phyloP scores from a whole-genome alignment of 2,329 filamentous ascomycete genomes.

The Cladophialophora exuberans region DNA sequence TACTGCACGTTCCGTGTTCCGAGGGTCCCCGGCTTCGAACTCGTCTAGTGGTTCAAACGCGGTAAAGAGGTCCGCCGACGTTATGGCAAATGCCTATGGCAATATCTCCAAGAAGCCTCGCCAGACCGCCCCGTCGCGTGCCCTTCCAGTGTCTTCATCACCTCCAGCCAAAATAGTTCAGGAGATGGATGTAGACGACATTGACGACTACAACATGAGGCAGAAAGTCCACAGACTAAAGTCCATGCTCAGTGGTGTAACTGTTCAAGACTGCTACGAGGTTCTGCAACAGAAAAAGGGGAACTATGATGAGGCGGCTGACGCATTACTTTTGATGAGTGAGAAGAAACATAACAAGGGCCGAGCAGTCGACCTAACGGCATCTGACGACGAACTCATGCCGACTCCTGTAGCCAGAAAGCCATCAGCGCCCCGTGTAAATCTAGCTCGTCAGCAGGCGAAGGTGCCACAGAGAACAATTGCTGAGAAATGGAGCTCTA shows the following conservation, averaged over 20 bases:
- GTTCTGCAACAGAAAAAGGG: constrained; percentile 56
- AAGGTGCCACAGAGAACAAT: constrained; percentile 60
- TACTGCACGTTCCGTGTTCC: constrained; percentile 47
- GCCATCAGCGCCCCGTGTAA: constrained; percentile 39
- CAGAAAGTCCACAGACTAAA: constrained; percentile 58
- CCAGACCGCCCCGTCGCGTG: constrained; percentile 50
- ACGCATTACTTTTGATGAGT: constrained; percentile 47
- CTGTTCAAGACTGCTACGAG: constrained; percentile 53
- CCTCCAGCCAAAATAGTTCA: constrained; percentile 21
- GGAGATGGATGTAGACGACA: constrained; percentile 52
- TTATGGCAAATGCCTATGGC: constrained; percentile 47
- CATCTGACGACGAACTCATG: constrained; percentile 48
- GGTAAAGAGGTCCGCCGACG: constrained; percentile 47
- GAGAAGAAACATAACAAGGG: constrained; percentile 36
- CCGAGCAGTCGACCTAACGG: constrained; percentile 35
- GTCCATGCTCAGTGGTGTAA: constrained; percentile 51
- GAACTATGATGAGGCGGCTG: constrained; percentile 59
- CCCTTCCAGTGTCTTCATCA: constrained; percentile 42
- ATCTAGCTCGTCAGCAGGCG: constrained; percentile 47
- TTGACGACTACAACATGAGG: constrained; percentile 54
- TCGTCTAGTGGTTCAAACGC: constrained; percentile 20
- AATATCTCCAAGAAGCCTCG: constrained; percentile 45
- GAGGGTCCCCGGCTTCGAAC: constrained; percentile 36
- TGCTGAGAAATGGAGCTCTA: constrained; percentile 61
- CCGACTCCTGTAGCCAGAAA: constrained; percentile 37